Evolutionary conservation across 129 eudicot genomes (phyloP).

Genomic region (Flaveria bidentis): DNA sequence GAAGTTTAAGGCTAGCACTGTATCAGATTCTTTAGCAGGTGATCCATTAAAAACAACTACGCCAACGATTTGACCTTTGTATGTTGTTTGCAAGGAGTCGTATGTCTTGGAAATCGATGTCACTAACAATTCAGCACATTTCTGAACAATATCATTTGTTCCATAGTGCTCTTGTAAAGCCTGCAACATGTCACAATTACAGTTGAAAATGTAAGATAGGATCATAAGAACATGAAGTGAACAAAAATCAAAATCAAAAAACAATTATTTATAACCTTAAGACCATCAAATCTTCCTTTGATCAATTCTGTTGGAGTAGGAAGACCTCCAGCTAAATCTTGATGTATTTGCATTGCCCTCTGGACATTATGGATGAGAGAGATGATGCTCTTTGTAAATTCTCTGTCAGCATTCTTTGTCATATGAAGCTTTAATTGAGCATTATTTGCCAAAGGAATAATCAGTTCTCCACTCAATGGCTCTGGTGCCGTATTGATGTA

Average conservation of each 20-base stretch:
- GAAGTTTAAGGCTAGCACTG: slow-evolving; percentile 44
- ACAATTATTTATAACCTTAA: slow-evolving; percentile 55
- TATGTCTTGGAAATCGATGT: slow-evolving; percentile 61
- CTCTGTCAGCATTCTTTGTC: slow-evolving; percentile 80
- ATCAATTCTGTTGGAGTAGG: slow-evolving; percentile 52
- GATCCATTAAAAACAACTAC: slow-evolving; percentile 45
- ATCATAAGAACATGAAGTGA: not conserved
- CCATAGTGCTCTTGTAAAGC: slow-evolving; percentile 70
- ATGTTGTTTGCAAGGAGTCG: slow-evolving; percentile 50
- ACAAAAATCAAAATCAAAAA: not conserved
- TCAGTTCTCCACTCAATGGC: slow-evolving; percentile 63
- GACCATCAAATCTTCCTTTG: slow-evolving; percentile 70
- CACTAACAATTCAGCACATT: slow-evolving; percentile 57
- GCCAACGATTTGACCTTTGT: slow-evolving; percentile 73
- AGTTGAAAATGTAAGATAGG: not conserved
- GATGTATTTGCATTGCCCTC: slow-evolving; percentile 45
- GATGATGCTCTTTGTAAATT: slow-evolving; percentile 49
- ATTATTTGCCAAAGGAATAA: slow-evolving; percentile 60
- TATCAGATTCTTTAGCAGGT: slow-evolving; percentile 38
- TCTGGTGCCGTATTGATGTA: slow-evolving; percentile 47
- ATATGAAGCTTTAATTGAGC: slow-evolving; percentile 65
- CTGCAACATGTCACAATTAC: slow-evolving; percentile 36
- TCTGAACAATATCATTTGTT: slow-evolving; percentile 53
- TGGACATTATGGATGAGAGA: slow-evolving; percentile 47
- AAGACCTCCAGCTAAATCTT: slow-evolving; percentile 42